Conservation (phyloP, 192 early-diverging fungal species). For the Backusella tarrabulga region DNA sequence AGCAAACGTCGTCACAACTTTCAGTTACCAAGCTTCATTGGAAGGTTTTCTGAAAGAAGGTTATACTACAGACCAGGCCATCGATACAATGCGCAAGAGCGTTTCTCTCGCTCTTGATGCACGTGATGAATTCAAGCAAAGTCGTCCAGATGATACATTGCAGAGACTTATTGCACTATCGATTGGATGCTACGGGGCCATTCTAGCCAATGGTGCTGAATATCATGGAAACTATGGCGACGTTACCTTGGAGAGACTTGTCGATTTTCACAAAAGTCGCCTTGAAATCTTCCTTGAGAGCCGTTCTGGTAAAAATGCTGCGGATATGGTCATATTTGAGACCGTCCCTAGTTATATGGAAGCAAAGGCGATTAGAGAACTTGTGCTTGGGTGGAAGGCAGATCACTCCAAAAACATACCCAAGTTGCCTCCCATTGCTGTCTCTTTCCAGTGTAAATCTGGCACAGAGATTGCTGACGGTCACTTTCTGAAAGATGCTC, state of each 20-base stretch:
- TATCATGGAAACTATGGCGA: constrained; percentile 62
- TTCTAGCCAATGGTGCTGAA: constrained; percentile 60
- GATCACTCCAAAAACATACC: background rate
- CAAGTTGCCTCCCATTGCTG: constrained; percentile 46
- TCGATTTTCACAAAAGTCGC: constrained; percentile 53
- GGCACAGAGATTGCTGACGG: constrained; percentile 42
- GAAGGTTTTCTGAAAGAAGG: constrained; percentile 41
- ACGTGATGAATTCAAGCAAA: constrained; percentile 32
- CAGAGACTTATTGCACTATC: constrained; percentile 51
- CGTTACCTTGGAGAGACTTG: constrained; percentile 35
- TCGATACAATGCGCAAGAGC: constrained; percentile 37
- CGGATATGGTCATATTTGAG: constrained; percentile 68
- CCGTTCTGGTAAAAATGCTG: background rate
- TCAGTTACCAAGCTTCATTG: constrained; percentile 56
- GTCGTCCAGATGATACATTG: constrained; percentile 15
- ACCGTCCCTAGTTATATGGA: constrained; percentile 65
- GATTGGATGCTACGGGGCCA: constrained; percentile 66
- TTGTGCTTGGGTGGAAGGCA: constrained; percentile 28
- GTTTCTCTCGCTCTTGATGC: constrained; percentile 48
- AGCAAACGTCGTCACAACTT: constrained; percentile 53
- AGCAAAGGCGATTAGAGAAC: constrained; percentile 44
- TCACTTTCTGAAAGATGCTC: constrained; percentile 44
- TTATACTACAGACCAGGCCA: constrained; percentile 34
- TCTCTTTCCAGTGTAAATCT: constrained; percentile 56
- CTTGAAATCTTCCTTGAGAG: constrained; percentile 40